phyloP scores from a whole-genome alignment of 2,329 filamentous ascomycete species.

The Didymella arachidicola region DNA sequence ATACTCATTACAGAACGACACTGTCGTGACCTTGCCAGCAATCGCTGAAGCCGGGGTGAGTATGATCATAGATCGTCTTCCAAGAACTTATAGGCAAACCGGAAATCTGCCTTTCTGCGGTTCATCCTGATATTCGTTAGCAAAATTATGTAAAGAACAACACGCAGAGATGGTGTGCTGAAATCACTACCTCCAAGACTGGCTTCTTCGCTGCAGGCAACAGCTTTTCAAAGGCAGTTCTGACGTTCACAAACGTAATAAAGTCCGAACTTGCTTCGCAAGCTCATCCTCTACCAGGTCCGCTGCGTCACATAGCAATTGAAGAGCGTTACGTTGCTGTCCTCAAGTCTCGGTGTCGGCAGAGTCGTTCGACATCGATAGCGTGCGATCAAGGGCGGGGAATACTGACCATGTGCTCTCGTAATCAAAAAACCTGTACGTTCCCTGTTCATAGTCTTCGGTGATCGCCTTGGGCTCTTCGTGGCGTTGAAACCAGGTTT shows the following conservation, averaged over 20 bases:
- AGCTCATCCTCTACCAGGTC: neutral
- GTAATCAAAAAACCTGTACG: slow-evolving; percentile 99
- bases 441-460: slow-evolving; percentile 98
- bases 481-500: slow-evolving; percentile 97
- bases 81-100: slow-evolving; percentile 97
- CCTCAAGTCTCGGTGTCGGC: neutral
- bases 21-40: slow-evolving; percentile 21
- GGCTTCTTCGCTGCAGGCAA: neutral
- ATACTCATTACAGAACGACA: slow-evolving; percentile 44
- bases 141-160: neutral
- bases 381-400: neutral
- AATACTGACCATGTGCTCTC: slow-evolving; percentile 89
- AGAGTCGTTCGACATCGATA: neutral
- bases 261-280: neutral
- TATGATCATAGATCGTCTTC: slow-evolving; percentile 79
- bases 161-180: neutral
- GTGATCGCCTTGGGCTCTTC: slow-evolving; percentile 99
- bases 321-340: neutral
- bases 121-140: slow-evolving; percentile 81
- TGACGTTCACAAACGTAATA: neutral
- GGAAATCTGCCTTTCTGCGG: slow-evolving; percentile 95
- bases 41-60: slow-evolving; percentile 1
- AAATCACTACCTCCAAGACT: neutral
- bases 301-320: neutral
- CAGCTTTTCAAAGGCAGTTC: neutral